These are phyloP conservation scores for Podila epicladia DNA, from an alignment of 192 early-diverging fungal species.

Conservation along the genomic window DNA sequence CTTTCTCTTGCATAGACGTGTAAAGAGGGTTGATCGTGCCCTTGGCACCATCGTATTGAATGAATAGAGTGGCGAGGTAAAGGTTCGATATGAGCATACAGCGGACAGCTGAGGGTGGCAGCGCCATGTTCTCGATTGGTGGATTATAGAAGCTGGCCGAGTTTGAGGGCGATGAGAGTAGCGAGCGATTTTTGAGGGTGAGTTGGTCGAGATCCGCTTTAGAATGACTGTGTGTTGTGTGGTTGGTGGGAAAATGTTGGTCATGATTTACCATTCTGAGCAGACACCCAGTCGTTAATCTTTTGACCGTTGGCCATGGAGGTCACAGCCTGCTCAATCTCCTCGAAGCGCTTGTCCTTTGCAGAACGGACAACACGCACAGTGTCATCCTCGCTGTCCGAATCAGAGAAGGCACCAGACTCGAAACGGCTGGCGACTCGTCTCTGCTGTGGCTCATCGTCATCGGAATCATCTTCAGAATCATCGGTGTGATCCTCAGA, in stretches of 20 bases:
- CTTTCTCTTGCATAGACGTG: no score
- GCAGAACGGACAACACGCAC: constrained; percentile 82
- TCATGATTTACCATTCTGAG: constrained; percentile 71
- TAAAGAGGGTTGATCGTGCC: no score
- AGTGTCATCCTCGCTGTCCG: constrained; percentile 74
- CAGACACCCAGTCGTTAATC: constrained; percentile 90
- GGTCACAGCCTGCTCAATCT: constrained; percentile 74
- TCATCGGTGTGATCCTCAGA: constrained; percentile 57
- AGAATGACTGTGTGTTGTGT: neutral
- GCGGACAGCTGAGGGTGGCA: no score
- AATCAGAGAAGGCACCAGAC: constrained; percentile 57
- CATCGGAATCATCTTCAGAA: constrained; percentile 53
- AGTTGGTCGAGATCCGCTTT: neutral
- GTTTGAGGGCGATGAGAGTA: no score
- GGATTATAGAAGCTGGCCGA: no score
- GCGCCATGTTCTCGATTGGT: no score
- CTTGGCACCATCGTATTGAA: no score
- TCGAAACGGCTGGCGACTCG: constrained; percentile 30
- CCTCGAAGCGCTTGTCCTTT: constrained; percentile 90
- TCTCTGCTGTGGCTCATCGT: constrained; percentile 62
- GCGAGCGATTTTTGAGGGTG: no score
- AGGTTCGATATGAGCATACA: no score
- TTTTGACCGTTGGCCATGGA: constrained; percentile 79
- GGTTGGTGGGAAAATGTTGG: neutral
- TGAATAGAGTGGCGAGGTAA: no score